Evolutionary conservation across 306 rosid genomes (phyloP).

Genomic region (Dryas drummondii): DNA sequence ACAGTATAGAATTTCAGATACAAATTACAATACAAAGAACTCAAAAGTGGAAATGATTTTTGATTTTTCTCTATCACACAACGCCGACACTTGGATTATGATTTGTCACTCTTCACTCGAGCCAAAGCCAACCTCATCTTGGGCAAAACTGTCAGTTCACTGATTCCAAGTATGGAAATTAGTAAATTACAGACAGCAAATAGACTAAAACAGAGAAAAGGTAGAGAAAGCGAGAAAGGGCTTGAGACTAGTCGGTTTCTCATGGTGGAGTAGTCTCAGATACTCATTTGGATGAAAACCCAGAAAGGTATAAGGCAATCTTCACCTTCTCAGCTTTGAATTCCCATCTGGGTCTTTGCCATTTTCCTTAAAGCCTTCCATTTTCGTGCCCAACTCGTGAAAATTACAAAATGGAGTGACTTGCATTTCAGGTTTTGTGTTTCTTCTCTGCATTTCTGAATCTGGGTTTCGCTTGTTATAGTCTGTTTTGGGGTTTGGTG

Average conservation of each 20-base stretch:
- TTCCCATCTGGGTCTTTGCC: conserved; percentile 20
- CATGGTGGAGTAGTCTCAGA: too few species aligned
- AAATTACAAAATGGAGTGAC: neutral
- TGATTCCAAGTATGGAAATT: neutral
- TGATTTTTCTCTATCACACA: neutral
- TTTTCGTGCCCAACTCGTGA: neutral
- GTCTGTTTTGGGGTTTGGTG: conserved; percentile 15
- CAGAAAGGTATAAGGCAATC: conserved; percentile 6
- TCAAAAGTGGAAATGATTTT: neutral
- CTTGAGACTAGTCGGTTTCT: too few species aligned
- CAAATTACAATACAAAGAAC: neutral
- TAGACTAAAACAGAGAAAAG: neutral
- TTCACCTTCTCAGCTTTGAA: conserved; percentile 24
- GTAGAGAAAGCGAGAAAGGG: conserved; percentile 1
- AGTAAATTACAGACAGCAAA: neutral
- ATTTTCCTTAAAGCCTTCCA: conserved; percentile 17
- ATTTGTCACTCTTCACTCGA: neutral
- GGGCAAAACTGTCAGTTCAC: neutral
- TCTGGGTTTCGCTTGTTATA: conserved; percentile 17
- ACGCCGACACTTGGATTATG: neutral
- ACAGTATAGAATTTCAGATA: too few species aligned
- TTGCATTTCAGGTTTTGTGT: conserved; percentile 8
- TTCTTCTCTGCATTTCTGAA: conserved; percentile 14
- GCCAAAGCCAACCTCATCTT: neutral
- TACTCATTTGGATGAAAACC: neutral